Conservation (phyloP, 331 rosid genomes). For the Pyracantha coccinea region DNA sequence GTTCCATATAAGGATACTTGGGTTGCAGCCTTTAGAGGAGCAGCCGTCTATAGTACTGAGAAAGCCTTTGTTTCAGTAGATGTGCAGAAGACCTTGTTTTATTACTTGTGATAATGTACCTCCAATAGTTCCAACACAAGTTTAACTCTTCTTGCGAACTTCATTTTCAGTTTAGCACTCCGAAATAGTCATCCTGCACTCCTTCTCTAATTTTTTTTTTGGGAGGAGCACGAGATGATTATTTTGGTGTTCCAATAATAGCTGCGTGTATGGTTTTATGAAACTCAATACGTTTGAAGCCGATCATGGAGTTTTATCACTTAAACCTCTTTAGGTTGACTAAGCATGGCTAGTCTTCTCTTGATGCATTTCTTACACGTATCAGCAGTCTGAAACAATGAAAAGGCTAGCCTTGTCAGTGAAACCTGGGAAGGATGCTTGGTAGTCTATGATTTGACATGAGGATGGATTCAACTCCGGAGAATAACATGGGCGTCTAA, state of each 20-base stretch:
- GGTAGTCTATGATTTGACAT: no score
- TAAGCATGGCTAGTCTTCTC: not conserved
- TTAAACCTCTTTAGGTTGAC: not conserved
- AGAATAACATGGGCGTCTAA: constrained; percentile 22
- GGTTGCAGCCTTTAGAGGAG: not conserved
- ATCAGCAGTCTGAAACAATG: not conserved
- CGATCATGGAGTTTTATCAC: not conserved
- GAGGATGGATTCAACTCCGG: no score
- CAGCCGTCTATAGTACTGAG: not conserved
- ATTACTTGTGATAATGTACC: not conserved
- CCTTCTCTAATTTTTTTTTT: no score
- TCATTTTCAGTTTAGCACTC: not conserved
- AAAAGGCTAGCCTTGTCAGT: no score
- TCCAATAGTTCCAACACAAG: not conserved
- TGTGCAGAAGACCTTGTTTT: not conserved
- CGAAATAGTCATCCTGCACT: no score
- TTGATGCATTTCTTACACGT: not conserved
- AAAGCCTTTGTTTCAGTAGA: not conserved
- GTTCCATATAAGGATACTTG: not conserved
- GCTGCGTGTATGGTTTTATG: not conserved
- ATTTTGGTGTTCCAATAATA: no score
- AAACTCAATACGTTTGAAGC: not conserved
- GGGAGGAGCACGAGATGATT: no score
- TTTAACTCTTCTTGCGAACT: not conserved
- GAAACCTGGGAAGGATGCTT: no score